Evolutionary conservation across 768 basidiomycete genomes (phyloP), one percentile per base, ranked within the genome.

Genomic region (Trametes elegans): DNA sequence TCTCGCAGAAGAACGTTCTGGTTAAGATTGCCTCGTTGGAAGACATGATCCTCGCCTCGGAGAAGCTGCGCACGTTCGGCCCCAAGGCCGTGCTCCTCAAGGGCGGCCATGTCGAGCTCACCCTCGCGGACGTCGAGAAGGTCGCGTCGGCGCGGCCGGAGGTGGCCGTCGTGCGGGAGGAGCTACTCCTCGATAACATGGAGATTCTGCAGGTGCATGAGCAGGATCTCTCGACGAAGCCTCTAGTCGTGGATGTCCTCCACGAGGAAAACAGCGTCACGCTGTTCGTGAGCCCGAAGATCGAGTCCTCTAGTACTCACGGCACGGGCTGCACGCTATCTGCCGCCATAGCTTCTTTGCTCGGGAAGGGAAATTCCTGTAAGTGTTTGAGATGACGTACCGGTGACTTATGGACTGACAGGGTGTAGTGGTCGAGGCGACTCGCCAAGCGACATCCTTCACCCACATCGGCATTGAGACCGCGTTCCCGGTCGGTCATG

Each of bases 321-420:
- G 94, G 94, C 1, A 97, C 94, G 0, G 94, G 93, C 2, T 97
- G 93, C 67, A 97, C 94, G 0, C 74, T 97, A n/a, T 87, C 85
- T 41, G 85, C 93, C 0, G 90, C 92, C 0, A 78, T 96, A 16
- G 85, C 86, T 2, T 84, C 83, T 50, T 76, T 76, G 5, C 72
- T 94, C 14, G 87, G 81, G 3, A 74, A 72, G 40, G 84, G 82
- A 54, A 60, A 57, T 8, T 45, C 58, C n/a, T 56, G 75, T 78
- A 46, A 65, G 79, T 77, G 32, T 1, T 1, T 16, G 31, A 39
- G 13, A 32, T 27, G 47, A 11, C 14, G 16, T n/a, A n/a, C n/a
- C n/a, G n/a, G n/a, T n/a, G 23, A 49, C 1, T 8, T 34, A 44
- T 32, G 24, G 26, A 28, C 49, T 49, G 29, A 40, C 18, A 21